Evolutionary conservation across 1,139 yeast genomes (phyloP).

Genomic region (Martiniozyma asiatica): DNA sequence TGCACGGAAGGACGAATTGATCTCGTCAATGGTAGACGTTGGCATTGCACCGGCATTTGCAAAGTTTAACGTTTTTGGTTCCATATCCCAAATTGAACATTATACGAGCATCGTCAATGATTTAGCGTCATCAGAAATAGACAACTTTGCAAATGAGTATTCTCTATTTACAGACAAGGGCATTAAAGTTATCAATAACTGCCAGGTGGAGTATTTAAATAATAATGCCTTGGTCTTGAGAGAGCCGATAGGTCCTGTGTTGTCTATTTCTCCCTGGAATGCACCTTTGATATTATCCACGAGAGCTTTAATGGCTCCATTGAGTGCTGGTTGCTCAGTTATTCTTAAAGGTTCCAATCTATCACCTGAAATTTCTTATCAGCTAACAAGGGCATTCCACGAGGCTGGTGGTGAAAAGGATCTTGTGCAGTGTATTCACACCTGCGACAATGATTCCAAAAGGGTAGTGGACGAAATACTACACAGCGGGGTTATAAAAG

Average conservation of each 20-base stretch:
- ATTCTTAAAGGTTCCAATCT: slow-evolving; percentile 30
- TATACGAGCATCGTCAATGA: too few relatives aligned
- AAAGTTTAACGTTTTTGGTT: slow-evolving; percentile 27
- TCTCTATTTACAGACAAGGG: too few relatives aligned
- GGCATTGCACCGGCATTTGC: slow-evolving; percentile 29
- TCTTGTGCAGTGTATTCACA: slow-evolving; percentile 30
- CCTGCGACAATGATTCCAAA: slow-evolving; percentile 22
- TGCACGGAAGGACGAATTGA: slow-evolving; percentile 11
- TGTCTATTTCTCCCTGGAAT: slow-evolving; percentile 38
- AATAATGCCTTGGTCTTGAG: slow-evolving; percentile 25
- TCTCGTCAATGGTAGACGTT: slow-evolving; percentile 24
- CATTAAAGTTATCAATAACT: too few relatives aligned
- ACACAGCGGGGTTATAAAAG: neutral
- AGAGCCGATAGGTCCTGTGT: slow-evolving; percentile 33
- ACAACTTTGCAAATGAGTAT: neutral
- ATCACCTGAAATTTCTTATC: slow-evolving; percentile 25
- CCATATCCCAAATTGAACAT: slow-evolving; percentile 14
- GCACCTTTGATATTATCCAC: slow-evolving; percentile 26
- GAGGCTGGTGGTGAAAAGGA: slow-evolving; percentile 25
- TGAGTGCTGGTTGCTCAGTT: slow-evolving; percentile 40
- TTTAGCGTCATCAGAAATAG: neutral
- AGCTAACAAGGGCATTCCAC: slow-evolving; percentile 17
- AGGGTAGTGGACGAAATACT: slow-evolving; percentile 13
- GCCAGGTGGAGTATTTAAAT: neutral
- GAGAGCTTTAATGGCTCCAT: slow-evolving; percentile 28